phyloP scores from a whole-genome alignment of 768 basidiomycete genomes.

The Lactarius psammicola region DNA sequence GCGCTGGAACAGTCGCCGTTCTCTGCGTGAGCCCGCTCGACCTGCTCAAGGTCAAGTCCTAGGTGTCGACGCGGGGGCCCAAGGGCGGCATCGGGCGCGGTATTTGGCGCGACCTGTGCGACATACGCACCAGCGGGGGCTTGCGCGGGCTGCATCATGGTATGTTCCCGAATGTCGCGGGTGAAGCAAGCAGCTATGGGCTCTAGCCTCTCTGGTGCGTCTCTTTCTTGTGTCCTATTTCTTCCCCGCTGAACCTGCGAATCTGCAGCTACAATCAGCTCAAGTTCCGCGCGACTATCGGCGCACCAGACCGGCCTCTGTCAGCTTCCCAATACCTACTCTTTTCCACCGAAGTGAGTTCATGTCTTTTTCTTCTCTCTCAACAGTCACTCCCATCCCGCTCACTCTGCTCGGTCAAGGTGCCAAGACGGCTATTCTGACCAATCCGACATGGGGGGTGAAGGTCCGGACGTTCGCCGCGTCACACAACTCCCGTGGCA shows the following conservation, averaged over 20 bases:
- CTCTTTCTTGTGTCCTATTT: not conserved
- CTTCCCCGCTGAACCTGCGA: not conserved
- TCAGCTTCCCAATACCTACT: constrained; percentile 79
- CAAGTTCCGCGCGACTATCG: constrained; percentile 73
- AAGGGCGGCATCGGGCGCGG: constrained; percentile 62
- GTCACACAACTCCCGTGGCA: constrained; percentile 56
- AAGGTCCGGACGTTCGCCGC: constrained; percentile 97
- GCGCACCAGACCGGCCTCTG: constrained; percentile 62
- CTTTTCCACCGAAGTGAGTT: constrained; percentile 95
- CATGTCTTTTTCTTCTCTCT: constrained; percentile 20
- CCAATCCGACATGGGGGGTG: constrained; percentile 97
- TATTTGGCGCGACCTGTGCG: constrained; percentile 72
- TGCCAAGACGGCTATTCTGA: constrained; percentile 88
- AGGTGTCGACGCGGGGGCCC: constrained; percentile 72
- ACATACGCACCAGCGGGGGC: constrained; percentile 73
- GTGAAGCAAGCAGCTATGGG: constrained; percentile 76
- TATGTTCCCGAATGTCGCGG: constrained; percentile 84
- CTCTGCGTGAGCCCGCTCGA: constrained; percentile 98
- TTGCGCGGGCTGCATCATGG: constrained; percentile 89
- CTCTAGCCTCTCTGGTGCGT: constrained; percentile 72
- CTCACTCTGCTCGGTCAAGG: constrained; percentile 46
- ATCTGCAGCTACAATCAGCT: constrained; percentile 83
- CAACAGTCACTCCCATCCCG: constrained; percentile 5
- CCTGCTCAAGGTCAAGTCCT: constrained; percentile 90
- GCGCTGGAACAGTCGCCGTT: constrained; percentile 89